Evolutionary conservation across 2,329 filamentous ascomycete species (phyloP).

Genomic region (Sporothrix dimorphospora): DNA sequence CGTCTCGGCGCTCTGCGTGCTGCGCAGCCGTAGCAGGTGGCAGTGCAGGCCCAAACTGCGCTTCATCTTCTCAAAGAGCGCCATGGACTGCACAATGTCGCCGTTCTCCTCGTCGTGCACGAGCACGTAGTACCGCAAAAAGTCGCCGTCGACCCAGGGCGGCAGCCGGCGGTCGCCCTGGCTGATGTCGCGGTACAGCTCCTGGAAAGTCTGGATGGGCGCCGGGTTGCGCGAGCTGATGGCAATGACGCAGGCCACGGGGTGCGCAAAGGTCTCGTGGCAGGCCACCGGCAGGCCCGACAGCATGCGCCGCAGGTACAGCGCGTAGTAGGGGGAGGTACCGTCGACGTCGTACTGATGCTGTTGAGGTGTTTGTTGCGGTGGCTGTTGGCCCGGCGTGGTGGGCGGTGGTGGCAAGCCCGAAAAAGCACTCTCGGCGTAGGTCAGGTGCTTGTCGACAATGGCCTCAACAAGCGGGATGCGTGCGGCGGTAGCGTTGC

Average conservation of each 20-base stretch:
- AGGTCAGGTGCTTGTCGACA: slow-evolving; percentile 76
- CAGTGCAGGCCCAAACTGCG: slow-evolving; percentile 96
- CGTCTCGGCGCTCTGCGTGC: slow-evolving; percentile 80
- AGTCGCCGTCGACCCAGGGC: slow-evolving; percentile 87
- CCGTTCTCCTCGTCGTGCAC: slow-evolving; percentile 96
- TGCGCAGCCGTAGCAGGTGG: slow-evolving; percentile 83
- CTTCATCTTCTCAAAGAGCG: slow-evolving; percentile 97
- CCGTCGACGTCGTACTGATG: slow-evolving; percentile 49
- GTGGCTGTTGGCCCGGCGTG: slow-evolving; percentile 42
- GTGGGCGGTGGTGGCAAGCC: slow-evolving; percentile 42
- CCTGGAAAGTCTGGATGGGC: slow-evolving; percentile 84
- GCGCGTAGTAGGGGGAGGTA: slow-evolving; percentile 78
- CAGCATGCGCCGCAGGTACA: slow-evolving; percentile 82
- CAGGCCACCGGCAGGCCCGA: slow-evolving; percentile 77
- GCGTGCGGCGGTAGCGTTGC: slow-evolving; percentile 43
- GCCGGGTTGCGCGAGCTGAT: slow-evolving; percentile 85
- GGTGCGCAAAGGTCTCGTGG: slow-evolving; percentile 93
- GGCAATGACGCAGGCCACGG: slow-evolving; percentile 90
- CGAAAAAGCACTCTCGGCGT: slow-evolving; percentile 66
- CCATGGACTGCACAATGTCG: slow-evolving; percentile 86
- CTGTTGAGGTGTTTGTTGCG: slow-evolving; percentile 36
- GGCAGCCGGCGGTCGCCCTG: slow-evolving; percentile 74
- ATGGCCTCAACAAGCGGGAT: slow-evolving; percentile 77
- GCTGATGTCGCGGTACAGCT: slow-evolving; percentile 82
- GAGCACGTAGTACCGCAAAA: slow-evolving; percentile 91